A percentile compares a stretch with the other conserved stretches of the same genome.
These are phyloP conservation scores for Alternaria sp. DNA, from an alignment of 2,329 filamentous ascomycete genomes.

Conservation along the genomic window DNA sequence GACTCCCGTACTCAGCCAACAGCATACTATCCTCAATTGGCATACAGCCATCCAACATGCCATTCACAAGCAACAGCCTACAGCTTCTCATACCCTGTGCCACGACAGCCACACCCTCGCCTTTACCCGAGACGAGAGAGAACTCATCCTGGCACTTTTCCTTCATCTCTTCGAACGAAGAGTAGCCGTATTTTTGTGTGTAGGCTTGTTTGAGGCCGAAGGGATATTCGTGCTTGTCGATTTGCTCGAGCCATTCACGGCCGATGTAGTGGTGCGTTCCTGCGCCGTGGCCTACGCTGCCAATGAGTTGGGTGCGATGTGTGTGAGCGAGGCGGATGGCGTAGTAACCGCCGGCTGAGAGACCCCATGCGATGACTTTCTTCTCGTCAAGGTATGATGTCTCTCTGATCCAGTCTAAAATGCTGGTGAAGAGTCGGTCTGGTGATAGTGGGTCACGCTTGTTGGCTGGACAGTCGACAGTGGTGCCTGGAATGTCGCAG, in stretches of 20 bases:
- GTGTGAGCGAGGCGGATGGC: conserved; percentile 66
- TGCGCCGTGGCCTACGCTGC: conserved; percentile 62
- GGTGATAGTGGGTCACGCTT: conserved; percentile 58
- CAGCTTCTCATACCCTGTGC: conserved; percentile 54
- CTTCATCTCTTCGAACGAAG: conserved; percentile 54
- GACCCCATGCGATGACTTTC: conserved; percentile 63
- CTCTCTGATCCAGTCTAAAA: conserved; percentile 61
- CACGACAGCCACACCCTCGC: conserved; percentile 55
- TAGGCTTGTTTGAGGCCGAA: conserved; percentile 63
- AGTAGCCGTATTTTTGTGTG: conserved; percentile 56
- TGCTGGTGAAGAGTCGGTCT: conserved; percentile 62
- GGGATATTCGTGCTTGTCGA: conserved; percentile 65
- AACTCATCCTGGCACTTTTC: conserved; percentile 60
- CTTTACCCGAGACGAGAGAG: conserved; percentile 62
- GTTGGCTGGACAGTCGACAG: conserved; percentile 61
- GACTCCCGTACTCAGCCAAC: conserved; percentile 60
- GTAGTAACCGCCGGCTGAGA: conserved; percentile 67
- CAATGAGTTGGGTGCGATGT: conserved; percentile 58
- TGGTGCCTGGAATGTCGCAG: conserved; percentile 66
- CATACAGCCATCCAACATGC: conserved; percentile 67
- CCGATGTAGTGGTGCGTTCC: conserved; percentile 67
- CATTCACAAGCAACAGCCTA: conserved; percentile 64
- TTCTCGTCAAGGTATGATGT: conserved; percentile 57
- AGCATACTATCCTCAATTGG: conserved; percentile 67
- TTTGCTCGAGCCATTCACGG: conserved; percentile 61